Percentiles rank a stretch among this genome's conserved stretches.
These are phyloP conservation scores for Cyphellophora attinorum DNA, from an alignment of 2,329 filamentous ascomycete species.

Conservation along the genomic window DNA sequence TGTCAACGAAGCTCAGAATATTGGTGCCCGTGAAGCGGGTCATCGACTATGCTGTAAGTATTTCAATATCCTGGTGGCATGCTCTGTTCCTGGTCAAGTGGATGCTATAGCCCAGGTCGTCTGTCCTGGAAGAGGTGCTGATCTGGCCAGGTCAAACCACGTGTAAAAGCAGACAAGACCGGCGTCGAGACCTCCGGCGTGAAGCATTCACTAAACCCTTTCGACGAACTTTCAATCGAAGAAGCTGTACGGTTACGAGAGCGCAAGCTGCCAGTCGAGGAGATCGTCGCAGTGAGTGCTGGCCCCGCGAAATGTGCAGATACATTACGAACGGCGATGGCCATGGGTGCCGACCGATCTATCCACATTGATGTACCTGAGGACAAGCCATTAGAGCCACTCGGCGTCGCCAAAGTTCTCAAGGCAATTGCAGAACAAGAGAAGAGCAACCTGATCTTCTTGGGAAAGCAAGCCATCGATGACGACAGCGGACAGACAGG, in stretches of 20 bases:
- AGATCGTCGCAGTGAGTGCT: slow-evolving; percentile 83
- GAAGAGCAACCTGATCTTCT: slow-evolving; percentile 80
- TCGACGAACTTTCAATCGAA: slow-evolving; percentile 96
- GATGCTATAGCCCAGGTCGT: slow-evolving; percentile 2
- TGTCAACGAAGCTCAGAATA: slow-evolving; percentile 53
- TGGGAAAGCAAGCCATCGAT: slow-evolving; percentile 98
- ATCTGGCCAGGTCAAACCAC: slow-evolving; percentile 51
- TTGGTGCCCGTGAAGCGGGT: slow-evolving; percentile 75
- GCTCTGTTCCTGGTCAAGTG: too few species aligned
- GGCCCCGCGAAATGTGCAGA: slow-evolving; percentile 83
- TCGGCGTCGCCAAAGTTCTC: slow-evolving; percentile 87
- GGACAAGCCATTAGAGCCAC: slow-evolving; percentile 64
- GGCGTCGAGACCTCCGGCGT: slow-evolving; percentile 86
- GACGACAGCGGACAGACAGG: slow-evolving; percentile 93
- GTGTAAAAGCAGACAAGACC: slow-evolving; percentile 63
- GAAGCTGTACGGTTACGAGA: slow-evolving; percentile 93
- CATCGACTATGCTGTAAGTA: slow-evolving; percentile 72
- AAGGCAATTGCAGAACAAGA: slow-evolving; percentile 70
- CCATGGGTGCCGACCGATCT: slow-evolving; percentile 90
- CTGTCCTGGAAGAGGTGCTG: too few species aligned
- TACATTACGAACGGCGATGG: slow-evolving; percentile 90
- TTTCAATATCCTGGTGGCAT: too few species aligned
- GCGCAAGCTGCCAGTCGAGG: slow-evolving; percentile 70
- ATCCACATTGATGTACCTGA: slow-evolving; percentile 79
- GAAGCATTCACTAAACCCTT: slow-evolving; percentile 98